Base-by-base conservation (phyloP, 306 rosid genomes). In the Dalbergia cochinchinensis region DNA sequence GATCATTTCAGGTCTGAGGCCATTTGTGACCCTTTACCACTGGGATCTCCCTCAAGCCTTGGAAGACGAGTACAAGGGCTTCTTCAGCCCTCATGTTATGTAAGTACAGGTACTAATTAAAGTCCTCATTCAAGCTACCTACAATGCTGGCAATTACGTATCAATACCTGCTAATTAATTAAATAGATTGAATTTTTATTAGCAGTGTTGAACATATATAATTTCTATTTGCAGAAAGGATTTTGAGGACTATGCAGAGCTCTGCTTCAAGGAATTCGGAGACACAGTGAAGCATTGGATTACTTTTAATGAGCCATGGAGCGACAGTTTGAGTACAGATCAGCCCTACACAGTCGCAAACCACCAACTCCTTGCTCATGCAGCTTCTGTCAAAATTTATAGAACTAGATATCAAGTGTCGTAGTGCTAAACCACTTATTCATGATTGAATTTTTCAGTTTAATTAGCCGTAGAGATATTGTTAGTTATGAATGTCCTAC, bases 31-130 rank as follows among this genome's bases (percentile, higher is more conserved):
- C 4, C 80, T 83, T 72, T 83, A 78, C 18, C 86, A 83, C 18
- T 83, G 80, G 83, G 86, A 83, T 83, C 86, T 83, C 48, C 86
- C 86, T 34, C 80, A 66, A 83, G 80, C 86, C 55, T 66, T 83
- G 41, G 13, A 78, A 48, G 86, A 78, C 7, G 83, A 78, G 45
- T 83, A 78, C 9, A 18, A n/a, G 6, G 83, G 86, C 66, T 83
- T 83, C 83, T 73, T 50, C 37, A 83, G 83, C 59, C 80, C 77
- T 39, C 19, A 50, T 48, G 67, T 83, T 33, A 39, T 78, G 86
- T 83, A 73, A 83, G 77, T 57, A 7, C 8, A 6, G 2, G 10
- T 33, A 13, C 35, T 18, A 5, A 71, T 22, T 22, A 22, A 22
- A 41, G 13, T 64, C 35, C 65, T 65, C 42, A 76, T 65, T 35